phyloP scores from a whole-genome alignment of 2,329 filamentous ascomycete genomes.

The Rhinocladiella mackenziei region DNA sequence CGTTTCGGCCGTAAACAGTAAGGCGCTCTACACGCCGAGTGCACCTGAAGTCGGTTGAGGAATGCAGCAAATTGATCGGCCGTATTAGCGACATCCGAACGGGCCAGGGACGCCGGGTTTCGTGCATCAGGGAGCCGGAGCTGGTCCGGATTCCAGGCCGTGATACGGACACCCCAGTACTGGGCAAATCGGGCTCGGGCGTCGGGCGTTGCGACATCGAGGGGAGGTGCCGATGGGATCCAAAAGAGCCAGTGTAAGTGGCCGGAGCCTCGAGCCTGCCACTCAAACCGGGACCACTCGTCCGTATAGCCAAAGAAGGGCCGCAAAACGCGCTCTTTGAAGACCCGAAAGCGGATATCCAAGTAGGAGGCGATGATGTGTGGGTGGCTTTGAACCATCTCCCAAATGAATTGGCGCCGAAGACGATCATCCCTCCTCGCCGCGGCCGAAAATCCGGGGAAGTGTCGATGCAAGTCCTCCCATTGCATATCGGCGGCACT shows the following conservation, averaged over 20 bases:
- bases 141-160: neutral
- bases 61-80: neutral
- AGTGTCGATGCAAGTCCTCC: neutral
- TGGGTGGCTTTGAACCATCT: neutral
- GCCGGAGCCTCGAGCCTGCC: too few relatives aligned
- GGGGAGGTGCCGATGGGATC: neutral
- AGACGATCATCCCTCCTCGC: neutral
- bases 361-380: neutral
- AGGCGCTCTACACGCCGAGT: neutral
- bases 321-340: neutral
- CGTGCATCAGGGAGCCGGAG: neutral
- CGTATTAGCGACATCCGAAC: neutral
- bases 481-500: too few relatives aligned
- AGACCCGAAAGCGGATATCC: neutral
- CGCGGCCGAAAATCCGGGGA: neutral
- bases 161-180: neutral
- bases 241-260: too few relatives aligned
- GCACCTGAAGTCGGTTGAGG: neutral
- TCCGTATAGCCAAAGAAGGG: neutral
- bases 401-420: neutral
- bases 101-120: neutral
- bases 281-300: too few relatives aligned
- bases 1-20: neutral
- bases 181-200: neutral
- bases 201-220: neutral